Percentiles rank a stretch among this genome's conserved stretches.
Conservation (phyloP, 495 filamentous ascomycete genomes). For the Hypoxylon intermedium region DNA sequence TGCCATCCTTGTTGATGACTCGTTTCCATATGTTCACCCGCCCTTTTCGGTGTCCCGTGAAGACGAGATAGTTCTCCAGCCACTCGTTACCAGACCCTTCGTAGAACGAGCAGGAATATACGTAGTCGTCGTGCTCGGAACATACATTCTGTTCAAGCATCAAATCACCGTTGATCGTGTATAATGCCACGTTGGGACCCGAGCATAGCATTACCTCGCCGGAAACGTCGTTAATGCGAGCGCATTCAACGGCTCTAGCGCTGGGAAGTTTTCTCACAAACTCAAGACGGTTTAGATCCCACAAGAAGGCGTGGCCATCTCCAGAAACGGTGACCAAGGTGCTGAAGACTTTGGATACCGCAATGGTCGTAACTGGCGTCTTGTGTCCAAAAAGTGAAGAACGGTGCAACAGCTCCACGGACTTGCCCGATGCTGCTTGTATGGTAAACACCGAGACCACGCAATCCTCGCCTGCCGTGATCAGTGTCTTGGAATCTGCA, state of each 20-base stretch:
- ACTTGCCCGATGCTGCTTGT: conserved; percentile 61
- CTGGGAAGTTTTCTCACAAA: conserved; percentile 79
- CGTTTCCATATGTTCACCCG: conserved; percentile 79
- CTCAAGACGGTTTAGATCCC: conserved; percentile 89
- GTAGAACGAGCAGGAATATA: conserved; percentile 88
- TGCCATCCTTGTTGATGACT: conserved; percentile 48
- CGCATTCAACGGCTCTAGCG: conserved; percentile 66
- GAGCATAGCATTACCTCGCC: conserved; percentile 87
- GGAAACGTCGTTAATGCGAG: conserved; percentile 84
- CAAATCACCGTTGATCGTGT: conserved; percentile 84
- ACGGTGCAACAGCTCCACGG: conserved; percentile 80
- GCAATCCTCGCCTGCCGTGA: conserved; percentile 91
- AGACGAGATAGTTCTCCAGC: conserved; percentile 83
- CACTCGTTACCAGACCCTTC: conserved; percentile 92
- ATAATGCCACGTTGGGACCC: conserved; percentile 75
- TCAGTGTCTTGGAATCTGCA: conserved; percentile 85
- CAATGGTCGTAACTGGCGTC: conserved; percentile 77
- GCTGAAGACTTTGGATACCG: conserved; percentile 85
- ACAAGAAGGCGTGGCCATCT: conserved; percentile 84
- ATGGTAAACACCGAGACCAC: conserved; percentile 83
- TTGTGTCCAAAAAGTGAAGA: conserved; percentile 89
- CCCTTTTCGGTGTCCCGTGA: conserved; percentile 86
- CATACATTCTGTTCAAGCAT: conserved; percentile 82
- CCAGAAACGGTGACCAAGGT: conserved; percentile 79
- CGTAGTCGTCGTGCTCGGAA: conserved; percentile 71